Evolutionary conservation across 2,329 filamentous ascomycete genomes (phyloP).

Genomic region (Ceratocystis ficicola): DNA sequence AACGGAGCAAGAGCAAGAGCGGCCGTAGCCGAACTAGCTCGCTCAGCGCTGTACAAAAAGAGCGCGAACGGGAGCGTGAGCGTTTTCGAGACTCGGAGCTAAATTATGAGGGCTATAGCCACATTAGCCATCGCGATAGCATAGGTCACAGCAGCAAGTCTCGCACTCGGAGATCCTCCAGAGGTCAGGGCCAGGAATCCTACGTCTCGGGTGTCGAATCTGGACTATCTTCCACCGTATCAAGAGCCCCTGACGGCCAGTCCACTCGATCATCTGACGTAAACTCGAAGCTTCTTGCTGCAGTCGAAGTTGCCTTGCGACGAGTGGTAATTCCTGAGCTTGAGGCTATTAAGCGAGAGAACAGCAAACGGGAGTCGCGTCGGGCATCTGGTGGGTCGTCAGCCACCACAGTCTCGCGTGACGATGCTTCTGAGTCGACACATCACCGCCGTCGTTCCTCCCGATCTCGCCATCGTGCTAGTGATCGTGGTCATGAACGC

Average conservation of each 20-base stretch:
- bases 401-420: slow-evolving; percentile 42
- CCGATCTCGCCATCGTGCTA: slow-evolving; percentile 21
- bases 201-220: slow-evolving; percentile 42
- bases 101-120: slow-evolving; percentile 14
- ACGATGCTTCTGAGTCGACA: slow-evolving; percentile 41
- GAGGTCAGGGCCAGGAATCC: slow-evolving; percentile 39
- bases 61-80: slow-evolving; percentile 16
- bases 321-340: slow-evolving; percentile 83
- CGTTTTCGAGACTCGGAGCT: not conserved
- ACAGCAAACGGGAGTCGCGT: slow-evolving; percentile 59
- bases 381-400: slow-evolving; percentile 52
- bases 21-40: slow-evolving; percentile 31
- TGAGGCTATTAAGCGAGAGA: slow-evolving; percentile 79
- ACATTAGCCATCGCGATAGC: slow-evolving; percentile 21
- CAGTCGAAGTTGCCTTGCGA: slow-evolving; percentile 85
- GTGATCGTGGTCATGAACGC: slow-evolving; percentile 16
- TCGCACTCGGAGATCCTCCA: slow-evolving; percentile 30
- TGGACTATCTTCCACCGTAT: slow-evolving; percentile 43
- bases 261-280: slow-evolving; percentile 48
- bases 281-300: slow-evolving; percentile 80
- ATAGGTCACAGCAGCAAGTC: slow-evolving; percentile 13
- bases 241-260: slow-evolving; percentile 44
- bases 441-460: slow-evolving; percentile 47
- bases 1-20: slow-evolving; percentile 24
- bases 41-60: slow-evolving; percentile 27